A percentile compares a stretch with the other conserved stretches of the same genome.
phyloP scores from a whole-genome alignment of 1,284 basidiomycete genomes.

The Sporisorium iseilematis-ciliati region DNA sequence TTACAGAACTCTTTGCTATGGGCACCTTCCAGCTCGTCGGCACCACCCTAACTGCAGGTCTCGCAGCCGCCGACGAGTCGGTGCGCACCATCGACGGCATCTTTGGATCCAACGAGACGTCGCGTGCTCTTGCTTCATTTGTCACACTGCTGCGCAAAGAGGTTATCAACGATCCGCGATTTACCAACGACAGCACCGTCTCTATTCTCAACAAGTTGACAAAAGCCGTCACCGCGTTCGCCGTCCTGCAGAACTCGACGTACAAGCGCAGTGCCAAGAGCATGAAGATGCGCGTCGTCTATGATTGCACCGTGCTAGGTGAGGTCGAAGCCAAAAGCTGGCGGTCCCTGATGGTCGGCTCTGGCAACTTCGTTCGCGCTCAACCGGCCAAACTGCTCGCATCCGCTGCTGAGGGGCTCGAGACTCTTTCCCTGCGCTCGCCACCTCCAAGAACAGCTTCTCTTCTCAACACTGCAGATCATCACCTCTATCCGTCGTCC shows the following conservation, averaged over 20 bases:
- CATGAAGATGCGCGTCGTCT: constrained; percentile 71
- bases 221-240: constrained; percentile 73
- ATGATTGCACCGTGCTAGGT: constrained; percentile 72
- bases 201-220: constrained; percentile 68
- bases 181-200: constrained; percentile 63
- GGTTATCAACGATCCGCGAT: constrained; percentile 66
- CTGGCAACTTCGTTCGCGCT: constrained; percentile 49
- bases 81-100: constrained; percentile 73
- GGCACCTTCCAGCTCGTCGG: constrained; percentile 72
- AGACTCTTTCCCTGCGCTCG: constrained; percentile 25
- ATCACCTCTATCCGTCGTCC: neutral
- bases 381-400: constrained; percentile 23
- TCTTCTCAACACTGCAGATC: constrained; percentile 14
- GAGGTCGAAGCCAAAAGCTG: constrained; percentile 67
- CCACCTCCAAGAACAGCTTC: constrained; percentile 30
- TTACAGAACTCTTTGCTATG: constrained; percentile 74
- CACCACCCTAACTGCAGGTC: constrained; percentile 40
- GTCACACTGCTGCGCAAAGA: constrained; percentile 72
- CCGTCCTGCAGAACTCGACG: constrained; percentile 73
- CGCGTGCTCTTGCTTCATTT: constrained; percentile 72
- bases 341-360: constrained; percentile 56
- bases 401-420: constrained; percentile 23
- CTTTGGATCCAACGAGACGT: constrained; percentile 74
- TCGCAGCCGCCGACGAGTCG: constrained; percentile 71
- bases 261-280: constrained; percentile 69